These are phyloP conservation scores for Phaeotremella fagi DNA, from an alignment of 768 basidiomycete species.

Conservation along the genomic window DNA sequence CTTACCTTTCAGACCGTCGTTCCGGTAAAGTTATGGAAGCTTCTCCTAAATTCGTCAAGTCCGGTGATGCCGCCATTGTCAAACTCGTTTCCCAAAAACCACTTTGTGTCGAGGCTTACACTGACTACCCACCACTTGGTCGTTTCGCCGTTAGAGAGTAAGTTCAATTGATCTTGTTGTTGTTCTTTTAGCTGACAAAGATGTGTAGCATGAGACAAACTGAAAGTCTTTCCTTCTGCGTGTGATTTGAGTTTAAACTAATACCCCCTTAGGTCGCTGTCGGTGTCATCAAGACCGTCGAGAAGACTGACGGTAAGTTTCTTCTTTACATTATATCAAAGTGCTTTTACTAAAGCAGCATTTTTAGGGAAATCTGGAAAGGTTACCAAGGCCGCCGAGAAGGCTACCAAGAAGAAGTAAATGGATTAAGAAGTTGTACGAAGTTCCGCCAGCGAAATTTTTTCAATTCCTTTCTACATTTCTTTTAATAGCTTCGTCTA, in stretches of 20 bases:
- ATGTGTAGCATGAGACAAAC: constrained; percentile 2
- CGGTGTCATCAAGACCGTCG: constrained; percentile 96
- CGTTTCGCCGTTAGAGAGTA: constrained; percentile 53
- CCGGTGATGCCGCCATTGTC: constrained; percentile 91
- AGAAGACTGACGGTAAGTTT: constrained; percentile 84
- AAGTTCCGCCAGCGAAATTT: too few species aligned
- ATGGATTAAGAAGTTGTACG: too few species aligned
- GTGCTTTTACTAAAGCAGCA: too few species aligned
- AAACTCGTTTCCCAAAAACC: constrained; percentile 95
- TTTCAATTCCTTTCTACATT: neutral
- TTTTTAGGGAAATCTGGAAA: constrained; percentile 83
- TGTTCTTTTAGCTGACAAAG: neutral
- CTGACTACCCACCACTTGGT: constrained; percentile 97
- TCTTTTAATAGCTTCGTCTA: too few species aligned
- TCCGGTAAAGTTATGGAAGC: constrained; percentile 88
- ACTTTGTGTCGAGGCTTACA: constrained; percentile 81
- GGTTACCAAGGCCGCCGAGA: constrained; percentile 50
- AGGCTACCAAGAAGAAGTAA: constrained; percentile 7
- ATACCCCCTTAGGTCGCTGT: constrained; percentile 98
- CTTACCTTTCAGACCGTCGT: too few species aligned
- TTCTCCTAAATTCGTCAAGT: constrained; percentile 92
- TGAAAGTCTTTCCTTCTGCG: neutral
- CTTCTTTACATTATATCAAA: too few species aligned
- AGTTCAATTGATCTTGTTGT: neutral
- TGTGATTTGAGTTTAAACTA: too few species aligned